Evolutionary conservation across 2,329 filamentous ascomycete genomes (phyloP), one percentile per base, ranked within the genome.

Genomic region (Bretziella fagacearum): DNA sequence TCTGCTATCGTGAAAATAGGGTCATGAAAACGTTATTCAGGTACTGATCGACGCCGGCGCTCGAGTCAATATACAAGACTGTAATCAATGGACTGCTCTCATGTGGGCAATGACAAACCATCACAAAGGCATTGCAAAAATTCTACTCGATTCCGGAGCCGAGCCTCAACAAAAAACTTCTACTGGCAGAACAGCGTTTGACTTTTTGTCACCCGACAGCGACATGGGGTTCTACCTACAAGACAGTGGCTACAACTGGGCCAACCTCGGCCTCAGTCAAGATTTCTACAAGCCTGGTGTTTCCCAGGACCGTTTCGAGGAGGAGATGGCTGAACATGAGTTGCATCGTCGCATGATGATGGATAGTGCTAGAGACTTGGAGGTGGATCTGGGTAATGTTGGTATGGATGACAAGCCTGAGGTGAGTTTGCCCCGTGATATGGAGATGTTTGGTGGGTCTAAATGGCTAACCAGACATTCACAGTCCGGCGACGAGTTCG

Each of bases 31-130:
- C 40, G 87, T 94, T 3, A 91, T 96, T 20, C 73, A 81, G 50
- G 77, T 81, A 30, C 72, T 98, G 44, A 75, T 98, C 45, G 75
- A 85, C 50, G 84, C 85, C 7, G 87, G 89, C 20, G 89, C 81
- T 32, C 75, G 85, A 56, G 86, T 96, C 45, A 86, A 98, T 64
- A 81, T 81, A 56, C 89, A 96, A 62, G 91, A 98, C 60, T 83
- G 81, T 53, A 96, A 96, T 59, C 81, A 93, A 58, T 98, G 91
- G 91, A 96, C 84, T 57, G 84, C 91, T 11, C 70, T 98, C 52
- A 98, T 98, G 87, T 98, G 91, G 91, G 89, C 91, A 43, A 96
- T 96, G 84, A 98, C 91, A 48, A 98, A 98, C 62, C 71, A 87
- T 49, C 91, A 98, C 64, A 96, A 96, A 64, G 79, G 79, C 41